These are phyloP conservation scores for Akebia trifoliata DNA, from an alignment of 164 flowering plant species.

Conservation along the genomic window DNA sequence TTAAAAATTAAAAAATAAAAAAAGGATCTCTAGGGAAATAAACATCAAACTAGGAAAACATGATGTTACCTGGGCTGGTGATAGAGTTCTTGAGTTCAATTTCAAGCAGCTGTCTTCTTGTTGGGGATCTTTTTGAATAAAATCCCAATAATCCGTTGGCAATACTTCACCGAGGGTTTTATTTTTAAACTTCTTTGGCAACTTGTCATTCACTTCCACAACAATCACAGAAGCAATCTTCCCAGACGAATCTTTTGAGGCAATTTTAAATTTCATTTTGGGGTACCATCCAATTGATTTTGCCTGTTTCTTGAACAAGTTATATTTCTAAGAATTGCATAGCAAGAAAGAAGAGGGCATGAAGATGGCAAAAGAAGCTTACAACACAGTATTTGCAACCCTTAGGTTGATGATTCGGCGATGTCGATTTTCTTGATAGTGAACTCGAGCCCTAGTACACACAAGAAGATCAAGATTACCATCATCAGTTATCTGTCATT, in stretches of 20 bases:
- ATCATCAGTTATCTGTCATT: constrained; percentile 1
- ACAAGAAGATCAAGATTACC: constrained; percentile 20
- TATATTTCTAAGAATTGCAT: not conserved
- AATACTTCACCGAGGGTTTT: constrained; percentile 20
- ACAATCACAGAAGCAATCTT: constrained; percentile 37
- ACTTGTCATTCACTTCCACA: constrained; percentile 46
- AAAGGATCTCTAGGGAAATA: not conserved
- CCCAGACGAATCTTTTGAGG: constrained; percentile 40
- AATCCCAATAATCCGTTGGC: constrained; percentile 80
- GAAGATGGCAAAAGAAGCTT: constrained; percentile 29
- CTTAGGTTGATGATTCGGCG: constrained; percentile 4
- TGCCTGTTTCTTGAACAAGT: constrained; percentile 31
- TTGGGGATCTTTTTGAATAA: constrained; percentile 49
- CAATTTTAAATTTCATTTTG: constrained; percentile 53
- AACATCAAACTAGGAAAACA: not conserved
- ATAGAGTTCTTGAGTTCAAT: constrained; percentile 41
- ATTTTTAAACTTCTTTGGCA: constrained; percentile 25
- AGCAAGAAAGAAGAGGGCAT: constrained; percentile 7
- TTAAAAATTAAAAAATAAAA: not conserved
- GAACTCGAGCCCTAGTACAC: constrained; percentile 34
- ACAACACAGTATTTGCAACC: constrained; percentile 78
- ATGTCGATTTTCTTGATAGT: constrained; percentile 5
- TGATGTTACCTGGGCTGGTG: constrained; percentile 62
- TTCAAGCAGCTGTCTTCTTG: constrained; percentile 28
- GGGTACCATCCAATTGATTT: constrained; percentile 51